Evolutionary conservation across 1,284 basidiomycete genomes (phyloP).

Genomic region (Chondrostereum purpureum): DNA sequence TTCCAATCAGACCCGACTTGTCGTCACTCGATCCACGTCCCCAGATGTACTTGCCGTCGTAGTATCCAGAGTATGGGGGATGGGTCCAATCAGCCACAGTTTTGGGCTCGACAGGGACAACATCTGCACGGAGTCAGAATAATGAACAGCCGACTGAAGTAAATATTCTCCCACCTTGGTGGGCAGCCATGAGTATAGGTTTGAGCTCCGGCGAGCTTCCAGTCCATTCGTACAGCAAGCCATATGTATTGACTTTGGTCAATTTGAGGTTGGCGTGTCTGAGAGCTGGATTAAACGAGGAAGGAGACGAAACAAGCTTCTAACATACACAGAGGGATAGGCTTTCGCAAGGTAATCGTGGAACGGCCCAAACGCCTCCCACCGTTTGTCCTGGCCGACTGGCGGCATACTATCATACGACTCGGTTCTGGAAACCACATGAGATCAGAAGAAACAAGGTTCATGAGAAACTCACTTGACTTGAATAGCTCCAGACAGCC

Average conservation of each 20-base stretch:
- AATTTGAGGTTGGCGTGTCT: slow-evolving; percentile 33
- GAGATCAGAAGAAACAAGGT: not conserved
- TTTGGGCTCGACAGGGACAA: slow-evolving; percentile 44
- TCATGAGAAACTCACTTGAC: slow-evolving; percentile 20
- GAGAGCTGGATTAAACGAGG: not conserved
- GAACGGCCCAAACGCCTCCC: slow-evolving; percentile 19
- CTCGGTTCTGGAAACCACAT: slow-evolving; percentile 9
- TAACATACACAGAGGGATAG: slow-evolving; percentile 29
- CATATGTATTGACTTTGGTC: slow-evolving; percentile 42
- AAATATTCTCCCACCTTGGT: slow-evolving; percentile 37
- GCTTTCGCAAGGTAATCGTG: slow-evolving; percentile 20
- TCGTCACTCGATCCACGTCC: slow-evolving; percentile 38
- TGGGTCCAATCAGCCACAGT: slow-evolving; percentile 40
- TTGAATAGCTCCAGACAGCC: slow-evolving; percentile 28
- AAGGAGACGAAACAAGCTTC: not conserved
- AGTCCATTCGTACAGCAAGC: slow-evolving; percentile 49
- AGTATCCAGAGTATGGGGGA: slow-evolving; percentile 42
- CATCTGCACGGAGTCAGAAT: slow-evolving; percentile 27
- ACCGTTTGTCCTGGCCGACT: slow-evolving; percentile 22
- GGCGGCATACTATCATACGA: slow-evolving; percentile 18
- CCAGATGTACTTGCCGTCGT: slow-evolving; percentile 38
- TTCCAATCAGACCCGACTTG: slow-evolving; percentile 35
- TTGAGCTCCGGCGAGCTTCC: slow-evolving; percentile 45
- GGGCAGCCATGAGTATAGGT: slow-evolving; percentile 50
- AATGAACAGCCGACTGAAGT: not conserved